Evolutionary conservation across 208 protist species (phyloP).

Genomic region (Acanthamoeba rhysodes): DNA sequence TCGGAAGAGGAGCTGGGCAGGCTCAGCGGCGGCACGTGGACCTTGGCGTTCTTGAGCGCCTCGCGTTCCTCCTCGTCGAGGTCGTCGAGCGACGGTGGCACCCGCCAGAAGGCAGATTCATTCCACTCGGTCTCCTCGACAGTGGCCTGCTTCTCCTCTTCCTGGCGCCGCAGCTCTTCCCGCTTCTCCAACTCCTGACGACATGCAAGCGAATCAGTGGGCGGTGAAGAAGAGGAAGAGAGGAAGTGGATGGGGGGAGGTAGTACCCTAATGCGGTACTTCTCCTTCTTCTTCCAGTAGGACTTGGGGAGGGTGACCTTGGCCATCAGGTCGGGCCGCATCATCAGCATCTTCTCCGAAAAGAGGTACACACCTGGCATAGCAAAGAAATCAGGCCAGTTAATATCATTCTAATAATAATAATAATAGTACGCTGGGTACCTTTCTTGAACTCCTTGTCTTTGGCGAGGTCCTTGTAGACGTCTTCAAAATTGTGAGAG

Average conservation of each 20-base stretch:
- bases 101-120: not conserved
- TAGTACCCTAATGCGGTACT: constrained; percentile 25
- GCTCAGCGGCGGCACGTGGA: constrained; percentile 30
- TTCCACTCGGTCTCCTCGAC: not conserved
- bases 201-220: not conserved
- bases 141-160: not conserved
- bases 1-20: not conserved
- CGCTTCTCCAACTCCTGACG: not conserved
- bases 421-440: not conserved
- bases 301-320: constrained; percentile 42
- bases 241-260: not conserved
- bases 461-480: constrained; percentile 45
- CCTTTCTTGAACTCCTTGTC: constrained; percentile 54
- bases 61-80: constrained; percentile 22
- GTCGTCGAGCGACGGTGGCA: constrained; percentile 24
- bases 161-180: not conserved
- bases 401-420: not conserved
- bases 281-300: constrained; percentile 40
- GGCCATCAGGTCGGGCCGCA: constrained; percentile 59
- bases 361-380: constrained; percentile 3
- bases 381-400: not conserved
- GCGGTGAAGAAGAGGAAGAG: not conserved
- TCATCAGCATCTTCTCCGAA: constrained; percentile 67
- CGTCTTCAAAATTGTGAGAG: constrained; percentile 6
- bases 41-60: not conserved